phyloP scores from a whole-genome alignment of 441 rosid genomes.

The Biscutella laevigata region DNA sequence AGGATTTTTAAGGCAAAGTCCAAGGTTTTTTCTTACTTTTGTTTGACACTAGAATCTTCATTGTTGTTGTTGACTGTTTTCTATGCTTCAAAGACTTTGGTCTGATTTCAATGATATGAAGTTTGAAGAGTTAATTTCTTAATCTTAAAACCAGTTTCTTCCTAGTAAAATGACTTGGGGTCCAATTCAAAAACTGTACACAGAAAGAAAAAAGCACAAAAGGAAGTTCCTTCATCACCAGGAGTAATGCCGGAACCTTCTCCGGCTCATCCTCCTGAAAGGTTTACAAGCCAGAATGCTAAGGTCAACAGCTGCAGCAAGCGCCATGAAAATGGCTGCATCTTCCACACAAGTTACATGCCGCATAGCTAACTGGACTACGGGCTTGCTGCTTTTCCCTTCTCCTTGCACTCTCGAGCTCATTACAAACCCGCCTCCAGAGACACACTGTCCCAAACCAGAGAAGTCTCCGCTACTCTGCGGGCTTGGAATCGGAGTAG shows the following conservation, averaged over 20 bases:
- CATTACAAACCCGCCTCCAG: constrained; percentile 75
- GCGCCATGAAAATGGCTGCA: constrained; percentile 95
- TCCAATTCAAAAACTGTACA: constrained; percentile 26
- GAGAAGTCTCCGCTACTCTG: constrained; percentile 92
- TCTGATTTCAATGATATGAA: background rate
- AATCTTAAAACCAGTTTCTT: constrained; percentile 17
- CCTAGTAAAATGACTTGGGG: constrained; percentile 17
- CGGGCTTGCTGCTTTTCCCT: constrained; percentile 76
- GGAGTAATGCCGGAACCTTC: constrained; percentile 54
- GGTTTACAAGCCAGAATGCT: constrained; percentile 89
- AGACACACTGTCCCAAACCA: constrained; percentile 40
- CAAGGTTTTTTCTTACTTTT: background rate
- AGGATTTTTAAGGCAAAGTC: background rate
- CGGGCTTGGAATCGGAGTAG: constrained; percentile 80
- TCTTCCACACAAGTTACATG: constrained; percentile 92
- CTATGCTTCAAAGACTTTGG: constrained; percentile 7
- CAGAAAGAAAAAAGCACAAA: background rate
- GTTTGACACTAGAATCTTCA: constrained; percentile 3
- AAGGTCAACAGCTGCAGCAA: constrained; percentile 89
- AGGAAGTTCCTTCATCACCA: constrained; percentile 23
- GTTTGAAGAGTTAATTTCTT: background rate
- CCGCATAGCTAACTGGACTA: constrained; percentile 78
- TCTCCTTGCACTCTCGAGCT: constrained; percentile 89
- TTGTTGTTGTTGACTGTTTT: constrained; percentile 5
- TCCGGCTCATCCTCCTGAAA: constrained; percentile 55